Evolutionary conservation across 2,329 filamentous ascomycete species (phyloP).

Genomic region (Aspergillus vadensis): DNA sequence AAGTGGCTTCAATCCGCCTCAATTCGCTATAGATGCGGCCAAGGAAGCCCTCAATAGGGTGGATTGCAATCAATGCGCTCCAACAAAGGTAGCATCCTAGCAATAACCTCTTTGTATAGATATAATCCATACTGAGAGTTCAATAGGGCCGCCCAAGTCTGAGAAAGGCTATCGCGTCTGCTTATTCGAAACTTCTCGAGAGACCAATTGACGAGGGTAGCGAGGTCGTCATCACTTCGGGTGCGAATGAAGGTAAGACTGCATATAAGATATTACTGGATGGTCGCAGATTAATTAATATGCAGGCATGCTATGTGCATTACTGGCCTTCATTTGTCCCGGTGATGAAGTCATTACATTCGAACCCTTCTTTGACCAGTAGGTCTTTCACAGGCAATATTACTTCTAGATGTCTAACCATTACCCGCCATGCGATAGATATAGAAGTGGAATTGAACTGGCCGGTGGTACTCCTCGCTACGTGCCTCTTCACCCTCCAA

Average conservation of each 20-base stretch:
- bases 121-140: neutral
- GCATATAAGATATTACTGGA: neutral
- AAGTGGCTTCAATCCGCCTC: constrained; percentile 85
- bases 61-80: constrained; percentile 98
- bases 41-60: constrained; percentile 86
- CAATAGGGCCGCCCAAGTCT: constrained; percentile 75
- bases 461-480: constrained; percentile 92
- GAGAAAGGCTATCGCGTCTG: constrained; percentile 88
- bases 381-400: constrained; percentile 26
- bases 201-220: constrained; percentile 80
- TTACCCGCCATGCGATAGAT: constrained; percentile 47
- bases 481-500: constrained; percentile 88
- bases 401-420: rapidly evolving
- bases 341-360: constrained; percentile 98
- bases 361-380: constrained; percentile 98
- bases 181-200: constrained; percentile 88
- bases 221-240: constrained; percentile 90
- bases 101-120: too few relatives aligned
- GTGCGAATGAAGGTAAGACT: constrained; percentile 51
- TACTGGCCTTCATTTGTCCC: constrained; percentile 94
- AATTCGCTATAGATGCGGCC: constrained; percentile 87
- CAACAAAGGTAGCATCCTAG: constrained; percentile 65
- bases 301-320: constrained; percentile 85
- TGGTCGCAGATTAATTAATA: neutral
- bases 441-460: constrained; percentile 99